These are phyloP conservation scores for Curvularia lunata DNA, from an alignment of 2,329 filamentous ascomycete genomes.

Conservation along the genomic window DNA sequence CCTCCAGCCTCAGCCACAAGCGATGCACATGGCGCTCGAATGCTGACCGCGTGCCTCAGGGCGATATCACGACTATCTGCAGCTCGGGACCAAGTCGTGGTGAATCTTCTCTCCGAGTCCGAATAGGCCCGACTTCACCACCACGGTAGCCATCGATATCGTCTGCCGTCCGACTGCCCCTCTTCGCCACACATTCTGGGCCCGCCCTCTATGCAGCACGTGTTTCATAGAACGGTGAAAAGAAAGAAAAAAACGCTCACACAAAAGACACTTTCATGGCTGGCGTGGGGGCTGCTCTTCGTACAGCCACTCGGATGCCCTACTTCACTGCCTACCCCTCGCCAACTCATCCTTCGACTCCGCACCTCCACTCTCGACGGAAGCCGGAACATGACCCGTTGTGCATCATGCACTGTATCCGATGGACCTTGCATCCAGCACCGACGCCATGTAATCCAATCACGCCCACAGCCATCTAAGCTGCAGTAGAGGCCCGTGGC, in stretches of 20 bases:
- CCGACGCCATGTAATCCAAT: background rate
- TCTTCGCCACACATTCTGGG: slow-evolving; percentile 11
- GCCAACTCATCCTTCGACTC: slow-evolving; percentile 36
- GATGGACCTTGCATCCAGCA: slow-evolving; percentile 5
- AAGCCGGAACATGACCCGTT: slow-evolving; percentile 4
- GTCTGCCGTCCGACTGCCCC: slow-evolving; percentile 7
- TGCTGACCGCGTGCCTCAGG: slow-evolving; percentile 27
- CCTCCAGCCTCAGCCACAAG: slow-evolving; percentile 13
- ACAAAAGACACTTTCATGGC: slow-evolving; percentile 26
- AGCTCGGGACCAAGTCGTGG: slow-evolving; percentile 10
- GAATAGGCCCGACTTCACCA: slow-evolving; percentile 10
- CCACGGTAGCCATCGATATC: slow-evolving; percentile 6
- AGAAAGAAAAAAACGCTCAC: slow-evolving; percentile 26
- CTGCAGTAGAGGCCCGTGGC: background rate
- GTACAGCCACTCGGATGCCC: slow-evolving; percentile 6
- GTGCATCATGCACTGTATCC: slow-evolving; percentile 2
- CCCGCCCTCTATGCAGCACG: slow-evolving; percentile 8
- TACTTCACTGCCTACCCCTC: slow-evolving; percentile 20
- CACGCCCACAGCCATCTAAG: background rate
- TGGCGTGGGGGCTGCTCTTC: slow-evolving; percentile 14
- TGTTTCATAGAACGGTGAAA: slow-evolving; percentile 11
- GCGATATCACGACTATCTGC: slow-evolving; percentile 22
- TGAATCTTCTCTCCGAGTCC: background rate
- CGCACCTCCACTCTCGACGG: slow-evolving; percentile 14
- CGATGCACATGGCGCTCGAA: slow-evolving; percentile 3